Percentiles rank a stretch among this genome's conserved stretches.
Conservation (phyloP, 179 eudicot genomes). For the Pouteria campechiana region DNA sequence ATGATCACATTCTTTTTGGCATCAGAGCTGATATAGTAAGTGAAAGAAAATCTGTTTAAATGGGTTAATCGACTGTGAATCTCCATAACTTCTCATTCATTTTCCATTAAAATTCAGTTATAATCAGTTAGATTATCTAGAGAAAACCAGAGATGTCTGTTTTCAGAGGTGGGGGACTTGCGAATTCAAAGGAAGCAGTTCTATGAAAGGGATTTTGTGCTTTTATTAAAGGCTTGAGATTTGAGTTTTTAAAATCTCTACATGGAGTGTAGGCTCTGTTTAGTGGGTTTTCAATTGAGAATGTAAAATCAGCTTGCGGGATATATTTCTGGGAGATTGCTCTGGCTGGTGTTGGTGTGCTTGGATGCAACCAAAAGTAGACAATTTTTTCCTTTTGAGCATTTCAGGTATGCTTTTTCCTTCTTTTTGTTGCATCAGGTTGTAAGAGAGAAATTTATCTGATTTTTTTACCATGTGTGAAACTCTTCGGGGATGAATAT, state of each 20-base stretch:
- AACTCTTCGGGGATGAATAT: no score
- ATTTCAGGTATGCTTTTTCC: no score
- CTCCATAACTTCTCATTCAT: slow-evolving; percentile 16
- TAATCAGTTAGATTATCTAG: slow-evolving; percentile 11
- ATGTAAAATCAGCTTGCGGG: slow-evolving; percentile 46
- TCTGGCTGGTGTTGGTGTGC: no score
- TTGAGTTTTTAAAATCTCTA: slow-evolving; percentile 6
- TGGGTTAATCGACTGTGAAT: slow-evolving; percentile 15
- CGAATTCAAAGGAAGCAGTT: slow-evolving; percentile 12
- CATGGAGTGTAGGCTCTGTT: slow-evolving; percentile 33
- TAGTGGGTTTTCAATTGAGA: slow-evolving; percentile 36
- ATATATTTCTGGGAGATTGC: no score
- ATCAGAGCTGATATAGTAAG: slow-evolving; percentile 22
- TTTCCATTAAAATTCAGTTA: slow-evolving; percentile 24
- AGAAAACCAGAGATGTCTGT: slow-evolving; percentile 13
- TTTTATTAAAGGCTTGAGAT: slow-evolving; percentile 21
- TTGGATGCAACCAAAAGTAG: no score
- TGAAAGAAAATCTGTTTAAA: slow-evolving; percentile 14
- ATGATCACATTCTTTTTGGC: neutral
- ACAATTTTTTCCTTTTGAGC: no score
- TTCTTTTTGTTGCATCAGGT: no score
- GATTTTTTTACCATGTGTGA: no score
- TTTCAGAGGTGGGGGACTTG: slow-evolving; percentile 8
- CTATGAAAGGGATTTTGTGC: slow-evolving; percentile 15
- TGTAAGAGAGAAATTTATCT: no score